These are phyloP conservation scores for Eurotiales sp. DNA, from an alignment of 2,329 filamentous ascomycete species.

Conservation along the genomic window DNA sequence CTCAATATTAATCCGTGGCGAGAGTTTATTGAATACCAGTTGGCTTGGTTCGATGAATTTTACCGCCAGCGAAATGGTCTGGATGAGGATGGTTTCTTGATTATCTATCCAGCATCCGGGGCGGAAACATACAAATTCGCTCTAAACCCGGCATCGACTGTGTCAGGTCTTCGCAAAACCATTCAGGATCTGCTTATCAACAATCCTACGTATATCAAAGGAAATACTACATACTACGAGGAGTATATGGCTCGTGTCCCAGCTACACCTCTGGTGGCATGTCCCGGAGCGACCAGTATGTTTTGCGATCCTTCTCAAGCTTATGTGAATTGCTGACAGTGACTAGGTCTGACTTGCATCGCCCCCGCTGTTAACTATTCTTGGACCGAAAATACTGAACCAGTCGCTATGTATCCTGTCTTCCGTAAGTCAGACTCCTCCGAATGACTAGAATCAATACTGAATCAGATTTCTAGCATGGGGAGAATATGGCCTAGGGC, in stretches of 20 bases:
- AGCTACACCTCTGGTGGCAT: neutral
- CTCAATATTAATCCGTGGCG: neutral
- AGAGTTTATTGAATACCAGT: neutral
- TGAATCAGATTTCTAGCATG: neutral
- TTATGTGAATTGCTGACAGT: too few species aligned
- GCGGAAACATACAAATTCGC: slow-evolving; percentile 4
- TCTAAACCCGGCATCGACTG: slow-evolving; percentile 2
- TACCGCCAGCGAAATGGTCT: neutral
- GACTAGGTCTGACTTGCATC: neutral
- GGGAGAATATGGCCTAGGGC: slow-evolving; percentile 6
- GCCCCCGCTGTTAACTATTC: neutral
- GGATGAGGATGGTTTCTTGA: neutral
- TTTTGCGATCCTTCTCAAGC: too few species aligned
- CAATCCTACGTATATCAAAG: neutral
- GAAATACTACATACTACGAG: slow-evolving; percentile 1
- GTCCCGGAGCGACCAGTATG: neutral
- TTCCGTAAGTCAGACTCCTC: too few species aligned
- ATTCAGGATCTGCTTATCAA: neutral
- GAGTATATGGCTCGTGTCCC: neutral
- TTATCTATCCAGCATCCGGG: slow-evolving; percentile 3
- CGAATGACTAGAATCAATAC: neutral
- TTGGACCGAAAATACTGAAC: neutral
- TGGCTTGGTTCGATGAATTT: slow-evolving; percentile 2
- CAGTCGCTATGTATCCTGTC: too few species aligned
- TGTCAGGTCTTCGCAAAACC: neutral